Evolutionary conservation across 768 basidiomycete genomes (phyloP), one percentile per base, ranked within the genome.

Genomic region (Tephrocybe sp.): DNA sequence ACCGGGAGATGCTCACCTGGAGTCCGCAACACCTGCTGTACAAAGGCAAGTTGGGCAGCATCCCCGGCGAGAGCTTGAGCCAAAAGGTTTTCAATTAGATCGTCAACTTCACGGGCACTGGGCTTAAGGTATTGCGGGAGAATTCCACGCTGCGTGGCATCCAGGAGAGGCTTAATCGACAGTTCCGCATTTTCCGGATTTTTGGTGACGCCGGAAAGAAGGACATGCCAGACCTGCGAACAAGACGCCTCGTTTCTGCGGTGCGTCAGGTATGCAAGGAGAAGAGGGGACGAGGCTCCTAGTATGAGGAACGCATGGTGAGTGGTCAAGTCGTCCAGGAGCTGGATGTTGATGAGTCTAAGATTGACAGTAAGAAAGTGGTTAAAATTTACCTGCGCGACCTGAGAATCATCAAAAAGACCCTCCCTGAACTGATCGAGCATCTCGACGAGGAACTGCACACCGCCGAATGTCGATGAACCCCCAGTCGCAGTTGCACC

Each of bases 241-340:
- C 69, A 63, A 5, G 56, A 65, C 2, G 34, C 39, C n/a, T 73
- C 62, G 9, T 65, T 56, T 17, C 72, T 67, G 4, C 81, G 71
- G 55, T 77, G 64, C 8, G 65, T 54, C 20, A 90, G 68, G 55
- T 88, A 89, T 0, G 74, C 67, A 2, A 80, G 64, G 4, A 86
- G 63, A 0, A 85, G 66, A 1, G 68, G 44, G 0, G 79, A 75
- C 1, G 75, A 75, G 1, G 65, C 54, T 4, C 51, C 61, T 47
- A 84, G 58, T 15, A 85, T 64, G 3, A 58, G 59, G 41, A 68
- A 64, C 1, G 76, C 64, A 48, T 81, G 65, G 12, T 65, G 48
- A 3, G 58, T 48, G 15, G 81, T 62, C 5, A 81, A 64, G 3
- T 56, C 58, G 55, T 88, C 84, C 10, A 81, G 61, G 30, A 65